Evolutionary conservation across 169 alveolate species (phyloP).

Genomic region (Cryptosporidium canis): DNA sequence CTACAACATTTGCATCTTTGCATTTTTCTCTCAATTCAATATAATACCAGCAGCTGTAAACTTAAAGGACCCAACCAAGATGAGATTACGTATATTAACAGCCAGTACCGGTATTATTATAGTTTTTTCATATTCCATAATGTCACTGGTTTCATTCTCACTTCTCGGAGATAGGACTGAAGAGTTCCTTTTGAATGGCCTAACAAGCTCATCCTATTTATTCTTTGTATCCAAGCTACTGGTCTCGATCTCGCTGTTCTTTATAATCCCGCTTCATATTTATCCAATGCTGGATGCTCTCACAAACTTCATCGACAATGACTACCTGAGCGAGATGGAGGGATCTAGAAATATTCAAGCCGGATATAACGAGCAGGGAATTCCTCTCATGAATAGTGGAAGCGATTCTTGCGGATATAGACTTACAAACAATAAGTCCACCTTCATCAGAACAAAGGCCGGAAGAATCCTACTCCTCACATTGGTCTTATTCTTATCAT

Average conservation of each 20-base stretch:
- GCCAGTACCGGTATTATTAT: slow-evolving; percentile 35
- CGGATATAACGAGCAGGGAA: background rate
- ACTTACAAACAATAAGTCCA: background rate
- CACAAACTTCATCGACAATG: slow-evolving; percentile 37
- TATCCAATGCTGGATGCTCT: slow-evolving; percentile 67
- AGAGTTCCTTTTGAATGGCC: slow-evolving; percentile 13
- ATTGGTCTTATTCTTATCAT: slow-evolving; percentile 4
- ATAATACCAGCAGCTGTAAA: slow-evolving; percentile 37
- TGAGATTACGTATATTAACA: slow-evolving; percentile 38
- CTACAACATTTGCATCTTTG: slow-evolving; percentile 58
- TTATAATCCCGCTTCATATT: slow-evolving; percentile 48
- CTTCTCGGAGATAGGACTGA: slow-evolving; percentile 23
- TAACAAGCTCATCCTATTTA: background rate
- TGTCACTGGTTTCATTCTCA: slow-evolving; percentile 1
- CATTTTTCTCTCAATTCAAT: slow-evolving; percentile 55
- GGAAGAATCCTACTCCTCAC: slow-evolving; percentile 52
- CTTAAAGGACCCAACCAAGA: slow-evolving; percentile 16
- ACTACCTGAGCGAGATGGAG: background rate
- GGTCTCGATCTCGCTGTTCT: slow-evolving; percentile 24
- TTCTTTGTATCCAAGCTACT: slow-evolving; percentile 1
- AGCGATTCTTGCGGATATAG: background rate
- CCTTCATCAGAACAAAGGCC: slow-evolving; percentile 29
- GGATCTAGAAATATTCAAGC: background rate
- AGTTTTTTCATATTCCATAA: slow-evolving; percentile 45
- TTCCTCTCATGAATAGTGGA: background rate